Evolutionary conservation across 345 rosid genomes (phyloP), one percentile per base, ranked within the genome.

Genomic region (Populus davidiana): DNA sequence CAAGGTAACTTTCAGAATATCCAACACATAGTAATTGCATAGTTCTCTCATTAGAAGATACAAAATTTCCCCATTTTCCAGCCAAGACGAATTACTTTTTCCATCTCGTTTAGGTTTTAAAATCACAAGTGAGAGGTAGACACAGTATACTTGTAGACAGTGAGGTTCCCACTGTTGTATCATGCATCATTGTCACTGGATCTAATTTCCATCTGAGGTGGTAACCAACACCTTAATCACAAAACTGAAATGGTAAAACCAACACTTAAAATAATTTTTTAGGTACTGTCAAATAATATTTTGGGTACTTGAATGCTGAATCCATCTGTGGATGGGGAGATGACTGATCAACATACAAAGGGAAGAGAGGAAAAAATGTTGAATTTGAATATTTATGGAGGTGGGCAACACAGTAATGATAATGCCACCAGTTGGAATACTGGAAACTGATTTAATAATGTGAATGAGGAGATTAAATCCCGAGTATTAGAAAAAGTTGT

Each of bases 1-100:
- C 89, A 85, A 87, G 95, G 95, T 91, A 81, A 81, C 11, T 70
- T 68, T 33, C 35, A 41, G 66, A 70, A 29, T 64, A 23, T 62
- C 67, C 8, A 25, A 33, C 63, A 14, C 63, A 41, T 23, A 38
- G 47, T 77, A 33, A 41, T 65, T 67, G 74, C 23, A 17, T 61
- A 39, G 38, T 39, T 14, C 36, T 12, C 17, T 18, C 71, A 71
- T 36, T 67, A 62, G 18, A 41, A 74, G 66, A 29, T 36, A 27
- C 31, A 76, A 67, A 38, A 36, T 56, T 69, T 41, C 35, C 68
- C n/a, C 59, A 10, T 64, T 56, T 44, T 52, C 68, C 56, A 36
- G 4, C 35, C 36, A 66, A 11, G 62, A 47, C 20, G 10, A 38
- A 68, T 23, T 59, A 61, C 31, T 41, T 64, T 20, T 8, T 18